A percentile compares a stretch with the other conserved stretches of the same genome.
Conservation (phyloP, 2,329 filamentous ascomycete species). For the Apiospora kogelbergensis region DNA sequence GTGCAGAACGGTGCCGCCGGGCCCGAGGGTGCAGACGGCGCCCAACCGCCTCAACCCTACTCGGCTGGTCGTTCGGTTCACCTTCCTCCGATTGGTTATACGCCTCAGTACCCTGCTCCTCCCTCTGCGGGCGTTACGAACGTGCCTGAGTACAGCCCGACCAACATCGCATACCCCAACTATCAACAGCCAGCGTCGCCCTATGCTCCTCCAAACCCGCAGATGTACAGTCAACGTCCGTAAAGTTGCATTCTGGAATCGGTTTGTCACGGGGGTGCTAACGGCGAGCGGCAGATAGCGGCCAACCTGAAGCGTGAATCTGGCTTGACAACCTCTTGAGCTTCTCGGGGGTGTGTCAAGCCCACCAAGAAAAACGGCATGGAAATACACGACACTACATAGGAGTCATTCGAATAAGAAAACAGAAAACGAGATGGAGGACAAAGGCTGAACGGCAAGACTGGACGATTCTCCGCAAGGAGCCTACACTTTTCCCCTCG, state of each 20-base stretch:
- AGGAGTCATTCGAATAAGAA: not conserved
- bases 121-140: conserved; percentile 54
- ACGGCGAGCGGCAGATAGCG: conserved; percentile 11
- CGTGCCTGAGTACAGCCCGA: conserved; percentile 52
- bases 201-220: conserved; percentile 58
- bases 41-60: conserved; percentile 57
- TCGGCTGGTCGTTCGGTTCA: conserved; percentile 60
- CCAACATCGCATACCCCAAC: conserved; percentile 57
- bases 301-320: conserved; percentile 5
- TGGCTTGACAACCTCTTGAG: not conserved
- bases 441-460: not conserved
- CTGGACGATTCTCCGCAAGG: conserved; percentile 2
- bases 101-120: conserved; percentile 63
- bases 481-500: conserved; percentile 5
- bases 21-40: conserved; percentile 49
- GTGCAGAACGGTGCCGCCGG: conserved; percentile 51
- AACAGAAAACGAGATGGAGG: conserved; percentile 3
- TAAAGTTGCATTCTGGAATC: conserved; percentile 15
- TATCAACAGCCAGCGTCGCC: conserved; percentile 40
- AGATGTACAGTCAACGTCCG: conserved; percentile 62
- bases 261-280: conserved; percentile 14
- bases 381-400: not conserved
- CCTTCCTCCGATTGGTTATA: conserved; percentile 75
- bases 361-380: not conserved
- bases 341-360: not conserved